Percentiles rank a stretch among this genome's conserved stretches.
Evolutionary conservation across 495 filamentous ascomycete genomes (phyloP).

Genomic region (Podospora australis): DNA sequence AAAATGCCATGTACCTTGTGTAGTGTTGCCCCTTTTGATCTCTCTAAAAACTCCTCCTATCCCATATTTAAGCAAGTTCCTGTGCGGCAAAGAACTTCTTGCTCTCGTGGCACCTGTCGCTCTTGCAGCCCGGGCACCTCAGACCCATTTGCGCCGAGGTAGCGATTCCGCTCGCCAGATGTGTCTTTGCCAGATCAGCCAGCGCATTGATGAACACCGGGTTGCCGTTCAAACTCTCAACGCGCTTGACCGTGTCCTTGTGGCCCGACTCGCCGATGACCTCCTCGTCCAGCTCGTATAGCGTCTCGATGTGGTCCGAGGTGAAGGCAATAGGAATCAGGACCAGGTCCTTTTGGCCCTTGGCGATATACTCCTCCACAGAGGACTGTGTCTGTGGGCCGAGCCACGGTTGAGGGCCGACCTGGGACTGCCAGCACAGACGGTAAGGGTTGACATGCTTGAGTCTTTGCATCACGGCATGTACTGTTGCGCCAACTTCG

Average conservation of each 20-base stretch:
- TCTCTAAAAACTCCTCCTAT: too few species aligned
- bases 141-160: slow-evolving; percentile 79
- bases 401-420: slow-evolving; percentile 91
- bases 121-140: slow-evolving; percentile 90
- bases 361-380: slow-evolving; percentile 80
- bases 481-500: slow-evolving; percentile 94
- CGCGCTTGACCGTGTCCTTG: slow-evolving; percentile 72
- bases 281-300: slow-evolving; percentile 92
- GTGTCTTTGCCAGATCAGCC: slow-evolving; percentile 74
- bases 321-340: slow-evolving; percentile 97
- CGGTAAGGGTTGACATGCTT: slow-evolving; percentile 83
- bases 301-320: slow-evolving; percentile 95
- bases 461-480: slow-evolving; percentile 90
- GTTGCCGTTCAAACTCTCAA: slow-evolving; percentile 88
- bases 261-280: slow-evolving; percentile 87
- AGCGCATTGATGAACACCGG: slow-evolving; percentile 87
- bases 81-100: slow-evolving; percentile 85
- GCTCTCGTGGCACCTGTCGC: slow-evolving; percentile 78
- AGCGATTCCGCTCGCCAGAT: slow-evolving; percentile 62
- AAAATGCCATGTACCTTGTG: too few species aligned
- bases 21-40: too few species aligned
- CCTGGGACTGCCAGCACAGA: slow-evolving; percentile 96
- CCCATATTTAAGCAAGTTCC: slow-evolving; percentile 9
- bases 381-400: slow-evolving; percentile 88
- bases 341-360: slow-evolving; percentile 84